Percentiles rank a stretch among this genome's conserved stretches.
Conservation (phyloP, 1,139 yeast genomes). For the Pichia sp. region DNA sequence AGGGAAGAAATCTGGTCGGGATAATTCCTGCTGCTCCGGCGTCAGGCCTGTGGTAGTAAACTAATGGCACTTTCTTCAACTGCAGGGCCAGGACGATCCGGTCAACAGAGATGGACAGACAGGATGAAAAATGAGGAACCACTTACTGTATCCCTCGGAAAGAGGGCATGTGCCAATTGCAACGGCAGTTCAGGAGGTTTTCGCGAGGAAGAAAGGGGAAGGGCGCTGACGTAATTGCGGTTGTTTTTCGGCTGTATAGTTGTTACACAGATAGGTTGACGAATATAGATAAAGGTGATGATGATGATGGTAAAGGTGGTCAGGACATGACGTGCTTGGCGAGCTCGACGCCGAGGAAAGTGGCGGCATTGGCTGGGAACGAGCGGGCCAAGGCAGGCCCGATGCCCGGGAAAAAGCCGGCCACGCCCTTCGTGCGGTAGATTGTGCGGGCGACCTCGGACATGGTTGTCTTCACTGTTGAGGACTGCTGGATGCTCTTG, state of each 20-base stretch:
- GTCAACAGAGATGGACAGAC: too few species aligned
- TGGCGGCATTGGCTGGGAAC: slow-evolving; percentile 98
- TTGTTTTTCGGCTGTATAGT: neutral
- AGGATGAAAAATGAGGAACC: too few species aligned
- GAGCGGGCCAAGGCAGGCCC: slow-evolving; percentile 94
- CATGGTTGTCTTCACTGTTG: slow-evolving; percentile 54
- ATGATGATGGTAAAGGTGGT: neutral
- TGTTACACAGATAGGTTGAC: neutral
- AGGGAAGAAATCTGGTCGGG: neutral
- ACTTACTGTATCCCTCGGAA: too few species aligned
- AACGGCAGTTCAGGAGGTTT: too few species aligned
- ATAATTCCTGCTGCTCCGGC: neutral
- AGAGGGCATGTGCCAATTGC: neutral
- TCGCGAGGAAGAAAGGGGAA: neutral
- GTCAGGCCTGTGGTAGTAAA: neutral
- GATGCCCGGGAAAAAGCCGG: slow-evolving; percentile 94
- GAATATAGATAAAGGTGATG: neutral
- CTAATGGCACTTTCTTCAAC: too few species aligned
- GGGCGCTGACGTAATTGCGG: neutral
- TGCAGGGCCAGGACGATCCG: too few species aligned
- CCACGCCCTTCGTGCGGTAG: slow-evolving; percentile 68
- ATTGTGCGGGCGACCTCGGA: slow-evolving; percentile 61
- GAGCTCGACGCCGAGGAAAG: slow-evolving; percentile 91
- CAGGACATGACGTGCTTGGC: slow-evolving; percentile 53
- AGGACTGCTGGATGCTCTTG: slow-evolving; percentile 79